Base-by-base conservation (phyloP, 768 basidiomycete genomes). In the Suillus americanus region DNA sequence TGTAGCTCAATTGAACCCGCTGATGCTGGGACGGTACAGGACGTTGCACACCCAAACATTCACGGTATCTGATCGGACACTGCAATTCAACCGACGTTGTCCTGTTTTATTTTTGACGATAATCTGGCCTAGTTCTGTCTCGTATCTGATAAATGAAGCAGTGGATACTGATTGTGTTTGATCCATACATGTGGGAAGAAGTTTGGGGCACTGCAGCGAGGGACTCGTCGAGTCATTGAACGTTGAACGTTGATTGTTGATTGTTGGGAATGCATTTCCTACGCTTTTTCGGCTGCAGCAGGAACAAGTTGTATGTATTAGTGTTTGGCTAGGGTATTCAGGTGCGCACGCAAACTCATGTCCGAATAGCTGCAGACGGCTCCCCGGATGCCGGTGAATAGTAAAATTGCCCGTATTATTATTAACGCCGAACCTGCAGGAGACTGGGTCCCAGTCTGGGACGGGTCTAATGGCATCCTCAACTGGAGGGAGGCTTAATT, bases 111-210 rank as follows among this genome's bases (percentile, higher is more conserved):
- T 28, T 28, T 50, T 25, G 6, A 50, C 6, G 6, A 25, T 40
- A 37, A 10, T 9, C 4, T 46, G n/a, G 12, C 46, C 10, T 23
- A n/a, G 45, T 23, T 13, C 23, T 23, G 23, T 13, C 10, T 41
- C 57, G 57, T 30, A 41, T 41, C 40, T 41, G 57, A 59, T 59
- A 16, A 25, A 14, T 23, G 56, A 28, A 38, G 57, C 57, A 20
- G 57, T 28, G 33, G 30, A 30, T 51, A 18, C 18, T 59, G 57
- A 59, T 59, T 20, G 25, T 25, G 57, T 59, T 41, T 59, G 57
- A 59, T 59, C 10, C 25, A 41, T 40, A 25, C 5, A 1, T 20
- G 37, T 57, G 37, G 9, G 37, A 57, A 56, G 54, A n/a, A 16
- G 14, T 38, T 3, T 57, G 37, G 56, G 37, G 56, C 37, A 16